These are phyloP conservation scores for Balansia obtecta DNA, from an alignment of 2,329 filamentous ascomycete genomes.

Conservation along the genomic window DNA sequence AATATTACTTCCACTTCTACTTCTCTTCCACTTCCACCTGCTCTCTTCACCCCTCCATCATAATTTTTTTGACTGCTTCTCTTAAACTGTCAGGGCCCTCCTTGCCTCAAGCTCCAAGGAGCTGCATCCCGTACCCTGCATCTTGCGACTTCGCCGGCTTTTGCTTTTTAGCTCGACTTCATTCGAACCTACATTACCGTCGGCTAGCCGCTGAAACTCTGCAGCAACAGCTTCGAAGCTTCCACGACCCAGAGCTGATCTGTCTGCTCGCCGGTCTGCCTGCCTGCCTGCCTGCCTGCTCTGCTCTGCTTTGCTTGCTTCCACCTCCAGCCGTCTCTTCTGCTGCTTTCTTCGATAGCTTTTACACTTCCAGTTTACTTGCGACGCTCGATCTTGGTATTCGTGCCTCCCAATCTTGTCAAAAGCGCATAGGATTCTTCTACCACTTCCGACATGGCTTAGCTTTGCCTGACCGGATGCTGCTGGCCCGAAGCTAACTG, in stretches of 20 bases:
- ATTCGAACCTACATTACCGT: not conserved
- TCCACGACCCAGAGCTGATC: slow-evolving; percentile 1
- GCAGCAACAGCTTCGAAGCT: not conserved
- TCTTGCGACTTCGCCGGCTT: not conserved
- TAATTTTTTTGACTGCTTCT: not conserved
- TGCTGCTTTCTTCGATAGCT: not conserved
- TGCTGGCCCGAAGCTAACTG: not conserved
- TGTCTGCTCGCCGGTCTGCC: not conserved
- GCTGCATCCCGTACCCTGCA: not conserved
- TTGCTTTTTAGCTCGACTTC: not conserved
- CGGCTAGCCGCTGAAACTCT: not conserved
- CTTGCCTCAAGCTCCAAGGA: not conserved
- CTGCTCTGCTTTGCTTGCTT: too few species aligned
- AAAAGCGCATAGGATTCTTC: not conserved
- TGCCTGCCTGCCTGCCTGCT: too few species aligned
- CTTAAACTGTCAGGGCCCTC: not conserved
- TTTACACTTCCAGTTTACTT: not conserved
- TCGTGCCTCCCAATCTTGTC: not conserved
- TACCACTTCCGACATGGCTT: slow-evolving; percentile 2
- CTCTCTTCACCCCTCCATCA: not conserved
- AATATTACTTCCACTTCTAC: not conserved
- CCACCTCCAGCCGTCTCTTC: not conserved
- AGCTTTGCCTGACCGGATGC: not conserved
- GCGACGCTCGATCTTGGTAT: not conserved
- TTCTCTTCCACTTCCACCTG: not conserved